Conservation (phyloP, 2,329 filamentous ascomycete genomes). For the Colletotrichum sp. region DNA sequence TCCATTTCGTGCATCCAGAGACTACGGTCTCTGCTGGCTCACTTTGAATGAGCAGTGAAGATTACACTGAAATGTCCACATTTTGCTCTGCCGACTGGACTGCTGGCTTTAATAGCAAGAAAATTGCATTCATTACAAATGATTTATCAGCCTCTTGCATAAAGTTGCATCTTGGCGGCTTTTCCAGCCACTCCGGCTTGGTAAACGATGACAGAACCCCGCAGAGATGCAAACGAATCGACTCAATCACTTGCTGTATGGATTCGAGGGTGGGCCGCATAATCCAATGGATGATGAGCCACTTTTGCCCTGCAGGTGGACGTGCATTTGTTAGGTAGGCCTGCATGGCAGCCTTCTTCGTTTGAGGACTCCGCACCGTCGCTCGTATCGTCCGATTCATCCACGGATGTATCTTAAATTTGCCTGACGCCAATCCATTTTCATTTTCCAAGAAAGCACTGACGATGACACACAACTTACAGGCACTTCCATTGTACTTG, state of each 20-base stretch:
- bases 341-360: neutral
- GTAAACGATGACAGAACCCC: neutral
- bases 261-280: accelerated
- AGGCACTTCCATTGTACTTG: no score
- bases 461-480: no score
- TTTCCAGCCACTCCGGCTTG: neutral
- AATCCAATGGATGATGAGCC: accelerated
- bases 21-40: accelerated
- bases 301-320: neutral
- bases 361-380: accelerated
- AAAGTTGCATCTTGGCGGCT: neutral
- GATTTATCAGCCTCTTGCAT: neutral
- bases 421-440: no score
- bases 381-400: neutral
- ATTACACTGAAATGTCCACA: accelerated
- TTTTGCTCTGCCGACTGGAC: accelerated
- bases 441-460: no score
- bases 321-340: neutral
- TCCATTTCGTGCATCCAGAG: neutral
- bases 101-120: neutral
- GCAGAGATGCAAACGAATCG: neutral
- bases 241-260: neutral
- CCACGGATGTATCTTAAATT: neutral
- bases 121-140: accelerated
- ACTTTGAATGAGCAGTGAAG: neutral